phyloP scores from a whole-genome alignment of 495 filamentous ascomycete genomes.

The Penicillium paradoxum region DNA sequence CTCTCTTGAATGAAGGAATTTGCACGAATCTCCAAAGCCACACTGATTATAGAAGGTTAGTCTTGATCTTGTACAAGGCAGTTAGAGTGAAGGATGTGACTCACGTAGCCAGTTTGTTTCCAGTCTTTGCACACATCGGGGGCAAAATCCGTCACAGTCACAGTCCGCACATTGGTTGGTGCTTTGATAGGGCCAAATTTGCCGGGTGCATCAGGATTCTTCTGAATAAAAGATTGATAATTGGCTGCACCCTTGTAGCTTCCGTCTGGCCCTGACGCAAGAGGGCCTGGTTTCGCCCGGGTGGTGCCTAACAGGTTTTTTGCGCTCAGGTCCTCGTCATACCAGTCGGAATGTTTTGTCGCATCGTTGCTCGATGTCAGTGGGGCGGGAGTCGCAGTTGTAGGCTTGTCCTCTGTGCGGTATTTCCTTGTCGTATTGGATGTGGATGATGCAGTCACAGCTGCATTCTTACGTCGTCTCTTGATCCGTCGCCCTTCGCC shows the following conservation, averaged over 20 bases:
- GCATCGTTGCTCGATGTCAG: conserved; percentile 75
- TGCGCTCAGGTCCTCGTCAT: conserved; percentile 56
- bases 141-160: conserved; percentile 85
- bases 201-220: conserved; percentile 71
- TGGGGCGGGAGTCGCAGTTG: conserved; percentile 41
- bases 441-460: conserved; percentile 51
- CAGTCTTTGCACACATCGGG: conserved; percentile 97
- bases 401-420: conserved; percentile 53
- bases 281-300: conserved; percentile 13
- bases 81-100: not conserved
- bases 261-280: conserved; percentile 44
- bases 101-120: conserved; percentile 65
- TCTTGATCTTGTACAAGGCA: conserved; percentile 30
- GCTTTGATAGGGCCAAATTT: conserved; percentile 84
- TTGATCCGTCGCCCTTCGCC: conserved; percentile 71
- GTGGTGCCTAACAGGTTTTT: conserved; percentile 65
- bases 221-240: conserved; percentile 70
- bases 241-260: conserved; percentile 73
- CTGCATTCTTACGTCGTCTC: conserved; percentile 64
- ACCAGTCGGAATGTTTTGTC: conserved; percentile 92
- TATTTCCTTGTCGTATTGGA: conserved; percentile 36
- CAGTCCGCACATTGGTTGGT: conserved; percentile 82
- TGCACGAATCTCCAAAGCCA: conserved; percentile 46
- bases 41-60: not conserved
- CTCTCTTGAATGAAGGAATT: conserved; percentile 80